These are phyloP conservation scores for Lentinula raphanica DNA, from an alignment of 768 basidiomycete species.

Conservation along the genomic window DNA sequence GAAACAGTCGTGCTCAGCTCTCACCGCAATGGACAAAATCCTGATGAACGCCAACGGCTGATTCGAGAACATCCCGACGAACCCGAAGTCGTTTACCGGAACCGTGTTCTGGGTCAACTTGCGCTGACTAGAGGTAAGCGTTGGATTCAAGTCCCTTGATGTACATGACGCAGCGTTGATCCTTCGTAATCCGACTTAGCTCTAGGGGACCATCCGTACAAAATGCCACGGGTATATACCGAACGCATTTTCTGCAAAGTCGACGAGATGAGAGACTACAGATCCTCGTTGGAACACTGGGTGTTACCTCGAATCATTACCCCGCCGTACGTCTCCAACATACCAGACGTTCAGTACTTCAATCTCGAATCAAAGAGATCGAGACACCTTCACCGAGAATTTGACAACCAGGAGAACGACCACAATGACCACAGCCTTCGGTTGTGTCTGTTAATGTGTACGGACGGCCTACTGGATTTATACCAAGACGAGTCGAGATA, in stretches of 20 bases:
- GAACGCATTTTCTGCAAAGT: slow-evolving; percentile 44
- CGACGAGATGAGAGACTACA: too few relatives aligned
- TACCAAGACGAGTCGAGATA: slow-evolving; percentile 27
- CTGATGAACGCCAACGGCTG: slow-evolving; percentile 34
- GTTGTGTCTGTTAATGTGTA: slow-evolving; percentile 41
- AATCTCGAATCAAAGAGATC: slow-evolving; percentile 19
- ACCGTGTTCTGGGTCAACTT: slow-evolving; percentile 49
- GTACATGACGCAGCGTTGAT: too few relatives aligned
- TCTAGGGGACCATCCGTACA: slow-evolving; percentile 50
- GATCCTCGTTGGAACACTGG: too few relatives aligned
- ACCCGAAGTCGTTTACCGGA: slow-evolving; percentile 33
- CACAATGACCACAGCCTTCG: neutral
- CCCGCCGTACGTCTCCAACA: slow-evolving; percentile 48
- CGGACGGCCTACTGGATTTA: slow-evolving; percentile 47
- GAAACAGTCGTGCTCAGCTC: slow-evolving; percentile 34
- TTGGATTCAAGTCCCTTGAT: too few relatives aligned
- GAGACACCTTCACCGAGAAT: too few relatives aligned
- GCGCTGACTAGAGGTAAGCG: slow-evolving; percentile 59
- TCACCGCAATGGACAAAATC: slow-evolving; percentile 45
- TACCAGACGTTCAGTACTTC: slow-evolving; percentile 41
- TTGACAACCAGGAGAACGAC: slow-evolving; percentile 2
- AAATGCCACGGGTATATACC: slow-evolving; percentile 44
- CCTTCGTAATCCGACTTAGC: too few relatives aligned
- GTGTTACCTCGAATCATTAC: slow-evolving; percentile 45
- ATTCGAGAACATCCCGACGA: slow-evolving; percentile 44